A percentile compares a stretch with the other conserved stretches of the same genome.
These are phyloP conservation scores for Schwanniomyces polymorphus DNA, from an alignment of 805 yeast genomes.

Conservation along the genomic window DNA sequence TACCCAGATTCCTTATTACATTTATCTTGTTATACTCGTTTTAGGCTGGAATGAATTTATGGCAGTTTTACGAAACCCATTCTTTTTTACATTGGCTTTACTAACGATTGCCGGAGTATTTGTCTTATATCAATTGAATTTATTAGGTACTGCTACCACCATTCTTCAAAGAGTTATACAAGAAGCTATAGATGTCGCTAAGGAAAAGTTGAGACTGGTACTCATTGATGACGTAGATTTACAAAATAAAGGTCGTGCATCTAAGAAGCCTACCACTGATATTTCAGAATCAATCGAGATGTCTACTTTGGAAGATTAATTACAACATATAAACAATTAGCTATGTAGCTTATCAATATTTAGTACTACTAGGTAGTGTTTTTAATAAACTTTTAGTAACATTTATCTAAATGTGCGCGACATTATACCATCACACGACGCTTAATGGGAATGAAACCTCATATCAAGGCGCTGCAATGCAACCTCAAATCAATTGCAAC, in stretches of 20 bases:
- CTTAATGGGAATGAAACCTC: constrained; percentile 1
- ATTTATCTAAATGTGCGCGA: background rate
- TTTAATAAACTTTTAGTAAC: background rate
- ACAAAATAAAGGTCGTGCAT: constrained; percentile 12
- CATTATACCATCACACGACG: background rate
- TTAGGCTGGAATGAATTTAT: constrained; percentile 96
- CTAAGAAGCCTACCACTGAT: constrained; percentile 1
- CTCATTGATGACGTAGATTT: constrained; percentile 49
- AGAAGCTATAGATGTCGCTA: constrained; percentile 57
- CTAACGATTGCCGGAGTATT: constrained; percentile 61
- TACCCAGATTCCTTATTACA: constrained; percentile 80
- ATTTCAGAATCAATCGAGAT: background rate
- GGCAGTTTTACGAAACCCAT: constrained; percentile 82
- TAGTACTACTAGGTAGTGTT: background rate
- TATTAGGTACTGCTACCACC: constrained; percentile 73
- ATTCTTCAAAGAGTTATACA: constrained; percentile 58
- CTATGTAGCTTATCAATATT: background rate
- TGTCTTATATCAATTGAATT: constrained; percentile 65
- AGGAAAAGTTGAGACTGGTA: constrained; percentile 58
- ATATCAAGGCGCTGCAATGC: background rate
- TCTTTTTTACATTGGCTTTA: constrained; percentile 66
- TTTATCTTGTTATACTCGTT: constrained; percentile 68
- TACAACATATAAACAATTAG: background rate
- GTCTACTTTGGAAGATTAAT: background rate
- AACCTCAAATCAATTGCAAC: background rate